Base-by-base conservation (phyloP, 75 land plant genomes). In the Ceratopteris richardii region DNA sequence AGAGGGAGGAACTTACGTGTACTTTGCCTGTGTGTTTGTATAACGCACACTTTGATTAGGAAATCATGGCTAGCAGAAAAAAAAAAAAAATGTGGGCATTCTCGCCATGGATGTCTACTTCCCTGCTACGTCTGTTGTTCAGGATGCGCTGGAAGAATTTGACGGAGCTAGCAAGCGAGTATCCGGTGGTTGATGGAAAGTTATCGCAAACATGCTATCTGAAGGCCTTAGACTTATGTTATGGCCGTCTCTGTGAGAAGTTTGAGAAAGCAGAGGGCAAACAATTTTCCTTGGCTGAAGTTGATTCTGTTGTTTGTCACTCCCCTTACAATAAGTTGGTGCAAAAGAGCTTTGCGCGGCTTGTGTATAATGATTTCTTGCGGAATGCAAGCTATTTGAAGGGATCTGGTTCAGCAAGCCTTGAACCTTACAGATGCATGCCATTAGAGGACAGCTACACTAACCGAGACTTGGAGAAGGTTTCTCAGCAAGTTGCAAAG, bases 261-360 rank as follows among this genome's bases (percentile, higher is more conserved):
- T 93, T 59, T 70, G 88, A 86, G 61, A 89, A 90, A 64, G 40
- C 64, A 29, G 82, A 77, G 52, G 92, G 86, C 29, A 86, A 78
- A 47, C 67, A 70, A 42, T 90, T 95, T 57, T 81, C 96, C 25
- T 42, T 86, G 51, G 29, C 65, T 62, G 88, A 90, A 69, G 91
- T 82, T 36, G 85, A 82, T 39, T 90, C 81, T 57, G 73, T 90
- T 52, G 88, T 76, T 9, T 89, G 83, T 57, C 99, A 95, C 71
- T 84, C 96, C 54, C 99, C 99, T 29, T 95, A 95, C 69, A 95
- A 95, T 66, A 95, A 90, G 98, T 91, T 95, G 73, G 99, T 95
- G 26, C 99, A 95, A 51, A 95, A 95, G 57, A 86, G 91, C 74
- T 95, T 83, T 76, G 91, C 37, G 9, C 37, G 37, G 37, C 9